Conservation (phyloP, 2,329 filamentous ascomycete species). For the Sodiomyces alkalinus region DNA sequence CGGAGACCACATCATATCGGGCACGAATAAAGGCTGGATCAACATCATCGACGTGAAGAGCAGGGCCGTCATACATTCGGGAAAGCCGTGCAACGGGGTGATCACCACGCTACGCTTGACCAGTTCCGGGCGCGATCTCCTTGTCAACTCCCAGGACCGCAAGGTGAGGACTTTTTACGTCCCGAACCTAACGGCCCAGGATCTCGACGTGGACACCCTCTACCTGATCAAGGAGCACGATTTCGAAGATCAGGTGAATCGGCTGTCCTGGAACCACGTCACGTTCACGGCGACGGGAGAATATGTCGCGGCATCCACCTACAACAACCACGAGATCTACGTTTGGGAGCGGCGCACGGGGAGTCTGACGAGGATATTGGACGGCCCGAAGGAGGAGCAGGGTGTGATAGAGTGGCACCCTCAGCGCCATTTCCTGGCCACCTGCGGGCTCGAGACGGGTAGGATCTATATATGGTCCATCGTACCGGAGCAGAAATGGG, state of each 20-base stretch:
- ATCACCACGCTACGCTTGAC: constrained; percentile 80
- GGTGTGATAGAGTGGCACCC: constrained; percentile 98
- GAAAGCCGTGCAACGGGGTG: constrained; percentile 72
- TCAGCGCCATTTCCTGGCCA: constrained; percentile 69
- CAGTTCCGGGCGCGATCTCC: constrained; percentile 67
- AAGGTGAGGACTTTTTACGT: constrained; percentile 88
- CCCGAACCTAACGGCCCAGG: constrained; percentile 54
- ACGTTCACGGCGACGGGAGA: constrained; percentile 89
- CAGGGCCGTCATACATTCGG: constrained; percentile 74
- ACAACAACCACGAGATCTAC: constrained; percentile 97
- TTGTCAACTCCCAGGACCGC: constrained; percentile 87
- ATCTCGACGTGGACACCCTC: constrained; percentile 71
- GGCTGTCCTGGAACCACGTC: constrained; percentile 90
- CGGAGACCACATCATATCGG: constrained; percentile 79
- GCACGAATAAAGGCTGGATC: constrained; percentile 88
- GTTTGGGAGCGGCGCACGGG: constrained; percentile 94
- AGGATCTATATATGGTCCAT: constrained; percentile 95
- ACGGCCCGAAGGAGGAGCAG: constrained; percentile 91
- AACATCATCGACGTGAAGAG: constrained; percentile 84
- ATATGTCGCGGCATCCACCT: constrained; percentile 91
- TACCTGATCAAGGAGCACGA: constrained; percentile 91
- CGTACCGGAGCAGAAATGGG: constrained; percentile 91
- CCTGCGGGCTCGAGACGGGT: constrained; percentile 83
- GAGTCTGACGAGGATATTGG: constrained; percentile 88
- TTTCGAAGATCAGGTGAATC: constrained; percentile 94